phyloP scores from a whole-genome alignment of 2,329 filamentous ascomycete genomes.

The Passalora sequoiae region DNA sequence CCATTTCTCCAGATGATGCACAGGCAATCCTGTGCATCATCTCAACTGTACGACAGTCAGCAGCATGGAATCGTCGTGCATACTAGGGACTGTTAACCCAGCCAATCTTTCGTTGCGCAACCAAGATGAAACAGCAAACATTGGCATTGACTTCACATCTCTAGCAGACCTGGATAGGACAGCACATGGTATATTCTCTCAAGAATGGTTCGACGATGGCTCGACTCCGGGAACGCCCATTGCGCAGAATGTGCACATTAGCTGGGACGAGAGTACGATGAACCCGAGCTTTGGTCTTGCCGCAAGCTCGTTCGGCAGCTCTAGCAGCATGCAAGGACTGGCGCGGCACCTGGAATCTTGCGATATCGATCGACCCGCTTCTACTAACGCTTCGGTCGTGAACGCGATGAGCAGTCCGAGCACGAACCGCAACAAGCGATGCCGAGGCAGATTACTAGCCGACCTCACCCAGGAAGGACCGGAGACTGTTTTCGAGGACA shows the following conservation, averaged over 20 bases:
- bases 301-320: not conserved
- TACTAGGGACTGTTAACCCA: constrained; percentile 6
- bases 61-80: too few species aligned
- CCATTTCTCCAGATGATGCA: too few species aligned
- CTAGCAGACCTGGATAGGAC: too few species aligned
- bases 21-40: too few species aligned
- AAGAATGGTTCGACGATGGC: too few species aligned
- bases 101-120: constrained; percentile 4
- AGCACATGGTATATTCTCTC: too few species aligned
- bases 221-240: too few species aligned
- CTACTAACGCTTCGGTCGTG: not conserved
- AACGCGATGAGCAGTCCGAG: not conserved
- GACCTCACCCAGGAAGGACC: constrained; percentile 8
- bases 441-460: constrained; percentile 11
- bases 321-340: constrained; percentile 1
- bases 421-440: not conserved
- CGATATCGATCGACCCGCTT: not conserved
- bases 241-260: not conserved
- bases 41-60: too few species aligned
- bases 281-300: not conserved
- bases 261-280: not conserved
- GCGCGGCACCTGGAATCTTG: not conserved
- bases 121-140: too few species aligned
- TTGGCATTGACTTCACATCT: not conserved
- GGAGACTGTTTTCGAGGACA: constrained; percentile 16